Percentiles rank a stretch among this genome's conserved stretches.
phyloP scores from a whole-genome alignment of 768 basidiomycete species.

The Myochromella boudieri region DNA sequence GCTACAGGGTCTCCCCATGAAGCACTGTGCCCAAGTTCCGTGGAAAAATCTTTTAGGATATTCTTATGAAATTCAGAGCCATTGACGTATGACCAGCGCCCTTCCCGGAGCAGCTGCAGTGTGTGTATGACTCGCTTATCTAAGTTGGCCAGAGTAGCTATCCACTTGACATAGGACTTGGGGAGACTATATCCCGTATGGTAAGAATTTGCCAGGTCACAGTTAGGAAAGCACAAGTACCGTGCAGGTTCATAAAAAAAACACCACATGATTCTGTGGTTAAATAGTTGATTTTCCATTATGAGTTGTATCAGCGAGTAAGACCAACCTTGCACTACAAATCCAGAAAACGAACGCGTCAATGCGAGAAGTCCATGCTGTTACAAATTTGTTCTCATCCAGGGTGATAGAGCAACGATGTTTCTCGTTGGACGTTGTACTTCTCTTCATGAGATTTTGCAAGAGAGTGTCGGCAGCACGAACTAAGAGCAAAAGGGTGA shows the following conservation, averaged over 20 bases:
- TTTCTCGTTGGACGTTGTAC: slow-evolving; percentile 8
- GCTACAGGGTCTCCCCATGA: slow-evolving; percentile 62
- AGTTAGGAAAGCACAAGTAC: slow-evolving; percentile 30
- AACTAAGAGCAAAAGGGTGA: slow-evolving; percentile 67
- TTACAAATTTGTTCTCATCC: slow-evolving; percentile 22
- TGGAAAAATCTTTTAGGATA: slow-evolving; percentile 45
- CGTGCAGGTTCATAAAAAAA: slow-evolving; percentile 77
- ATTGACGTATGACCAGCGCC: slow-evolving; percentile 59
- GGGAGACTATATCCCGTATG: slow-evolving; percentile 42
- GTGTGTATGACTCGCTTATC: slow-evolving; percentile 58
- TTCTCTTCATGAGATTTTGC: slow-evolving; percentile 48
- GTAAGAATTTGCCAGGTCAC: background rate
- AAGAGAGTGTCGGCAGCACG: slow-evolving; percentile 65
- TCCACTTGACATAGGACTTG: slow-evolving; percentile 76
- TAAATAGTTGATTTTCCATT: no score
- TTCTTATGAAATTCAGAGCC: slow-evolving; percentile 38
- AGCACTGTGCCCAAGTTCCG: slow-evolving; percentile 56
- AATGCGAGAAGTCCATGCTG: slow-evolving; percentile 42
- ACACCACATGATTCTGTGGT: slow-evolving; percentile 82
- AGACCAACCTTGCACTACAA: slow-evolving; percentile 66
- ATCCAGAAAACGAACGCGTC: slow-evolving; percentile 79
- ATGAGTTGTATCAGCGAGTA: slow-evolving; percentile 9
- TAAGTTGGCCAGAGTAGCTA: slow-evolving; percentile 64
- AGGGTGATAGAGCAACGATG: slow-evolving; percentile 2
- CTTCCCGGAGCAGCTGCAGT: slow-evolving; percentile 52